Percentiles rank a stretch among this genome's conserved stretches.
Conservation (phyloP, 1,139 yeast species). For the Pichia sp. region DNA sequence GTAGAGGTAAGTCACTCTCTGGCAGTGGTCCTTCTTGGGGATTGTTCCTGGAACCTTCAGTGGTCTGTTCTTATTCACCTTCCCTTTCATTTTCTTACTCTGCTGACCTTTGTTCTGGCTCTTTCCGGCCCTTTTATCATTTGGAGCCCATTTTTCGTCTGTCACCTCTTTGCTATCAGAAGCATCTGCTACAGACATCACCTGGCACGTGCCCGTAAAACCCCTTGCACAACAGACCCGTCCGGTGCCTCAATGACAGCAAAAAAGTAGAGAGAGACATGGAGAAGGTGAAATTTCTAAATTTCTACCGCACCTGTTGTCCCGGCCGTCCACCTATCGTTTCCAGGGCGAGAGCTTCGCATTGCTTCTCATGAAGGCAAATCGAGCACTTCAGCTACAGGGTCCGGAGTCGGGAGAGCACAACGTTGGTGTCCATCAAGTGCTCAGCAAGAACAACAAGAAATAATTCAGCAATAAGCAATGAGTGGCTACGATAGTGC, state of each 20-base stretch:
- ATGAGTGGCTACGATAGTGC: conserved; percentile 99
- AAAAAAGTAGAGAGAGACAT: background rate
- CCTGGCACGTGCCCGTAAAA: background rate
- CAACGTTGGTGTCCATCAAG: background rate
- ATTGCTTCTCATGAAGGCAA: conserved; percentile 1
- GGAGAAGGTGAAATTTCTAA: background rate
- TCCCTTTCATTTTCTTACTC: conserved; percentile 6
- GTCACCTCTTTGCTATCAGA: background rate
- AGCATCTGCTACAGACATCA: background rate
- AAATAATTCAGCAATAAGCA: background rate
- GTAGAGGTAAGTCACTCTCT: conserved; percentile 52
- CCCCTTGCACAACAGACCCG: background rate
- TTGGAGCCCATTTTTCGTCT: background rate
- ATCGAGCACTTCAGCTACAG: background rate
- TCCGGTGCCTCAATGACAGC: background rate
- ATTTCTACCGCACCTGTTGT: background rate
- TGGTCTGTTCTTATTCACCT: background rate
- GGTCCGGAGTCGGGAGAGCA: background rate
- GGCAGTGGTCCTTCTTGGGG: conserved; percentile 56
- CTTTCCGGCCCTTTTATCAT: background rate
- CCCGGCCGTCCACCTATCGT: background rate
- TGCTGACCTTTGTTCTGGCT: background rate
- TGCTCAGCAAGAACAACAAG: background rate
- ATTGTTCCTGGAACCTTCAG: conserved; percentile 32
- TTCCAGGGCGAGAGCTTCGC: background rate